These are phyloP conservation scores for Annona squamosa DNA, from an alignment of 164 flowering plant genomes.

Conservation along the genomic window DNA sequence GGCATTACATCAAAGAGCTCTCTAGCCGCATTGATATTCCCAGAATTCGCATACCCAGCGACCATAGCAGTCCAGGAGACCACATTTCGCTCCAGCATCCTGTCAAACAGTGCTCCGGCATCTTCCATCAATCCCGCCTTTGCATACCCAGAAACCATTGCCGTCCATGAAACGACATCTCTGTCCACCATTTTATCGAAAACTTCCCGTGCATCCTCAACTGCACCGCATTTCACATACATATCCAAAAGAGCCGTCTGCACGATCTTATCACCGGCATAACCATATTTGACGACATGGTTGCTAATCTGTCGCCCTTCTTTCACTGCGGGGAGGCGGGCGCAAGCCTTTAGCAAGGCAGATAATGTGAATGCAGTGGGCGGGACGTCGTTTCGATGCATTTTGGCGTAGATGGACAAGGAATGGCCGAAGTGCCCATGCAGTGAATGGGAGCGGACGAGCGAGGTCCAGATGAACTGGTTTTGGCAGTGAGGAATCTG, in stretches of 20 bases:
- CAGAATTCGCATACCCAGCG: constrained; percentile 37
- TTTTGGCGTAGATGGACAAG: constrained; percentile 5
- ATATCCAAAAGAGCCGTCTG: constrained; percentile 34
- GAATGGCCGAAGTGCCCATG: neutral
- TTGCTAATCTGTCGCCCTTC: constrained; percentile 8
- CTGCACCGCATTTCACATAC: constrained; percentile 15
- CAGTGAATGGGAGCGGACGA: constrained; percentile 12
- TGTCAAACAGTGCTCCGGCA: constrained; percentile 25
- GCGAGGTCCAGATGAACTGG: constrained; percentile 8
- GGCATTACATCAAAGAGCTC: constrained; percentile 37
- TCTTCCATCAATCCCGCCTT: constrained; percentile 33
- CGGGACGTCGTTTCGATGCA: constrained; percentile 6
- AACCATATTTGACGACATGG: constrained; percentile 15
- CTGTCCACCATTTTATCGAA: constrained; percentile 28
- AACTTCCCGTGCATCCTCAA: constrained; percentile 21
- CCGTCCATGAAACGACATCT: constrained; percentile 44
- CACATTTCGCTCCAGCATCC: constrained; percentile 26
- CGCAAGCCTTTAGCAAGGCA: constrained; percentile 5
- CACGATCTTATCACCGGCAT: constrained; percentile 23
- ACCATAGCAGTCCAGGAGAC: constrained; percentile 48
- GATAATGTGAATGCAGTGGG: constrained; percentile 13
- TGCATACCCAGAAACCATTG: constrained; percentile 32
- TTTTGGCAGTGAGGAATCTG: constrained; percentile 7
- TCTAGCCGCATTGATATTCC: constrained; percentile 27
- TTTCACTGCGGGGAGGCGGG: constrained; percentile 1